Base-by-base conservation (phyloP, 1,284 basidiomycete genomes). In the Ganoderma meredithae region DNA sequence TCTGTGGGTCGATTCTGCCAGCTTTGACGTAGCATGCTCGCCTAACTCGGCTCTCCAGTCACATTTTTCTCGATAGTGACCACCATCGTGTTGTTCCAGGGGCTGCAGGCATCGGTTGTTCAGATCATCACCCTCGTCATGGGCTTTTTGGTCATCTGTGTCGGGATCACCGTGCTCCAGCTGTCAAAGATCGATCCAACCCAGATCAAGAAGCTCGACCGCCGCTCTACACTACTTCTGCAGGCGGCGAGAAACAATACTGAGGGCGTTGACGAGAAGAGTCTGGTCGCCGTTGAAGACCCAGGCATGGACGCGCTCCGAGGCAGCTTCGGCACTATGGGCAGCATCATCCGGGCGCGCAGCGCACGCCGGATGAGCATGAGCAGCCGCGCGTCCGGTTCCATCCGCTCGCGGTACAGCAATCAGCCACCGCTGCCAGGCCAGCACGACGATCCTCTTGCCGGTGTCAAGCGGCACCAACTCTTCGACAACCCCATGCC, bases 101-200 rank as follows among this genome's bases (percentile, higher is more conserved):
- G 97, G 44, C 89, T 99, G 70, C 86, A 92, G 65, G 93, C 97
- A 0, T 85, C 90, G 1, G 89, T 85, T 0, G 78, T 83, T 3
- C 87, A 94, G 72, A 95, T 98, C 66, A 85, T 99, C 69, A 98
- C 97, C 4, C 88, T 99, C 73, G 94, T 98, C 39, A 86, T 94
- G 81, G 97, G 92, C 22, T 99, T 99, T 85, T 81, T 95, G 72
- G 90, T 93, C 71, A 96, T 96, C 70, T 96, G 89, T 75, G 82
- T 95, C 19, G 96, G 97, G 27, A 98, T 99, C 79, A 95, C 93
- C 22, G 90, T 99, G 70, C 90, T 99, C 10, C 97, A 99, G 81
- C 92, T 99, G 86, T 97, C 95, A 80, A 99, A 98, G 81, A 87
- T 96, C 72, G 95, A 96, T 76, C 95, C 95, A 3, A 84, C 82